Evolutionary conservation across 176 grass and related monocot species (phyloP), one percentile per base, ranked within the genome.

Genomic region (Cenchrus fungigraminus): DNA sequence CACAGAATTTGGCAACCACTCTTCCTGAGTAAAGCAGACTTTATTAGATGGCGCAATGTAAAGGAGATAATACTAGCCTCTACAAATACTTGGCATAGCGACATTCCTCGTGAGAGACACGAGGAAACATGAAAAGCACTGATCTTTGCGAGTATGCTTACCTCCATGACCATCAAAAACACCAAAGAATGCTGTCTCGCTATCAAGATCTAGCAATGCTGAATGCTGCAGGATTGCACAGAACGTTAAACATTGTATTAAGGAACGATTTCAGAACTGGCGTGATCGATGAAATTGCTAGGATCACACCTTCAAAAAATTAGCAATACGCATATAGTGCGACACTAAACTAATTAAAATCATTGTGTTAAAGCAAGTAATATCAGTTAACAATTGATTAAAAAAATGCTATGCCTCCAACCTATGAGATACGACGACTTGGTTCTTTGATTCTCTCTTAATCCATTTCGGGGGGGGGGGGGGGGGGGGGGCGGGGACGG

Each of bases 121-220:
- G 72, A 82, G 54, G 19, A 68, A 84, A 64, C 45, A 89, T 60
- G 59, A 78, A 91, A 64, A 40, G 11, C 25, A 75, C 15, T 25
- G 59, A 53, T 64, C 32, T 55, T 79, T 85, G 20, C 9, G 32
- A 78, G 56, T 68, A 68, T 65, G 28, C 20, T 88, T 89, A 99
- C 97, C 97, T 84, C 97, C 93, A 29, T 98, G 96, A n/a, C 96
- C 96, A 90, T 98, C 96, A 87, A 90, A 98, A 92, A 98, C 93
- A 61, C 93, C 96, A 82, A 98, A 96, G 88, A 99, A 91, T 76
- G 97, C 88, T 43, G 97, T 99, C 65, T 87, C 79, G 1, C 82
- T 81, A 60, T 99, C 93, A 82, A 96, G 91, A 89, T 96, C 82
- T 87, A 89, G 90, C 84, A 99, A 81, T 63, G 93, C 93, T 32